Evolutionary conservation across 2,329 filamentous ascomycete species (phyloP), one percentile per base, ranked within the genome.

Genomic region (Cladosporium sp.): DNA sequence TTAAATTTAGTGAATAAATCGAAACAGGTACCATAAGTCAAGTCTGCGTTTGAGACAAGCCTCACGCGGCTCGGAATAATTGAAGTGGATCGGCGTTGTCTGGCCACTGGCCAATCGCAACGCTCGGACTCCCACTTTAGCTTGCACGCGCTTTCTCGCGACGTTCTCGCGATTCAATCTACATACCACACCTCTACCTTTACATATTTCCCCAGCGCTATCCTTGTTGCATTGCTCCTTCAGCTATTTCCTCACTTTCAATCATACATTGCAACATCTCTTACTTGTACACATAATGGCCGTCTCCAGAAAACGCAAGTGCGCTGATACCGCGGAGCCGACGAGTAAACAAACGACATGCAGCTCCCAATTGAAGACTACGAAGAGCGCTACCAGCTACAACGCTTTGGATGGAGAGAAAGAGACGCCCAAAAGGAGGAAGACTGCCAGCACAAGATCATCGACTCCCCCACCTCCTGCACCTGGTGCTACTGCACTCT

Each of bases 261-360:
- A 41, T 24, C 51, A 36, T 54, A 54, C 51, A n/a, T 32, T 54
- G 51, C 15, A 54, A 30, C 51, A 54, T 49, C 38, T 36, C 21
- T 21, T 52, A 59, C 41, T 32, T 59, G 52, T 32, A 61, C 63
- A 68, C 62, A 70, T 52, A 52, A 76, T 74, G 72, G 69, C 73
- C 34, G 64, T 64, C 24, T 60, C 65, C 63, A 66, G 72, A 44
- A 76, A 76, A 66, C 71, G 74, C 65, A 76, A 74, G 68, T 68
- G 68, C 61, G 67, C 66, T 32, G 67, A 66, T 10, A 44, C 66
- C 18, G 71, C 71, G 44, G 67, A 68, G 18, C 60, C 64, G 15
- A n/a, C 68, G 51, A 66, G 65, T 70, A 72, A 73, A 72, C 72
- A 74, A 67, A 71, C 68, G 26, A 67, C 67, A 41, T 65, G 66